A percentile compares a stretch with the other conserved stretches of the same genome.
These are phyloP conservation scores for Microcos paniculata DNA, from an alignment of 345 rosid species.

Conservation along the genomic window DNA sequence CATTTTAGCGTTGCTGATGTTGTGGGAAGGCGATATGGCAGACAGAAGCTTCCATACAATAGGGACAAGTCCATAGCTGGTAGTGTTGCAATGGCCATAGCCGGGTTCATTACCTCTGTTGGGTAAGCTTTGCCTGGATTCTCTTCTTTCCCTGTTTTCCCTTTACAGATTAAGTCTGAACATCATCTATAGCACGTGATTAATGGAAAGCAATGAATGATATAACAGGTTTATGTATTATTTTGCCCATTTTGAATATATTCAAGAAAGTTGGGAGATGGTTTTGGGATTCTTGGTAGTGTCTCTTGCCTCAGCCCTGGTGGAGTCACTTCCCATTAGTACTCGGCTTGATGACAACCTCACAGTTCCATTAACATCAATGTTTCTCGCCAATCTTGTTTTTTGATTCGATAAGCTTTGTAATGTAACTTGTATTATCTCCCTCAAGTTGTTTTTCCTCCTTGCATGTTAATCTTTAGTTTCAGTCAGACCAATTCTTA, in stretches of 20 bases:
- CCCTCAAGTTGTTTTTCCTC: no score
- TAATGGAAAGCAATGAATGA: conserved; percentile 10
- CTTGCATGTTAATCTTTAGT: no score
- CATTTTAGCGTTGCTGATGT: conserved; percentile 73
- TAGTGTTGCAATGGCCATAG: conserved; percentile 72
- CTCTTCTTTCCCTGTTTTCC: not conserved
- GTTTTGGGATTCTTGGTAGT: conserved; percentile 55
- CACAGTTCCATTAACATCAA: conserved; percentile 65
- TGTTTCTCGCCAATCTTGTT: conserved; percentile 59
- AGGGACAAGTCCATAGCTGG: conserved; percentile 75
- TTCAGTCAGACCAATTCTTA: no score
- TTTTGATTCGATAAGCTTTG: conserved; percentile 20
- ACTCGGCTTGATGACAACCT: conserved; percentile 87
- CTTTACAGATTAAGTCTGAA: not conserved
- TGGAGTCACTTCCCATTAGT: conserved; percentile 86
- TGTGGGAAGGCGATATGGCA: conserved; percentile 80
- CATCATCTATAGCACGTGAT: not conserved
- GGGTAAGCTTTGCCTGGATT: conserved; percentile 32
- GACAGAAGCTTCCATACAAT: conserved; percentile 75
- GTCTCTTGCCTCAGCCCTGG: conserved; percentile 69
- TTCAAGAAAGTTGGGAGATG: conserved; percentile 49
- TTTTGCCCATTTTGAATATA: conserved; percentile 65
- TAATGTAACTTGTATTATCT: not conserved
- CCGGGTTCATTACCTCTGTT: conserved; percentile 73
- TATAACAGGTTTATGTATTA: conserved; percentile 64